Evolutionary conservation across 2,329 filamentous ascomycete species (phyloP).

Genomic region (Paecilomyces fulvus): DNA sequence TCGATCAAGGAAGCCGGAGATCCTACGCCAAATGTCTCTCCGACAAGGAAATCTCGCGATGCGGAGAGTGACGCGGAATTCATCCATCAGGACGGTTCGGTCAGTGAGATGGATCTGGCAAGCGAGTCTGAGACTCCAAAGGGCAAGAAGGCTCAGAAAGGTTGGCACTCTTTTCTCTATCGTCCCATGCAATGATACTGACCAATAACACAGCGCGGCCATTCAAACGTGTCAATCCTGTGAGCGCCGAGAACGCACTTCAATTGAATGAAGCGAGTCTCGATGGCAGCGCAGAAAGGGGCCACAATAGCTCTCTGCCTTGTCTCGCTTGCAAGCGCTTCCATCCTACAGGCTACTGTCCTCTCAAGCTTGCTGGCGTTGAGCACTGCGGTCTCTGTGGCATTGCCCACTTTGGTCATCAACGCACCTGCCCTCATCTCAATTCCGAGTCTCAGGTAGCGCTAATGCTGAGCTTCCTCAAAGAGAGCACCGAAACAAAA

Average conservation of each 20-base stretch:
- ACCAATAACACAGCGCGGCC: slow-evolving; percentile 19
- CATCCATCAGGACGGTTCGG: slow-evolving; percentile 17
- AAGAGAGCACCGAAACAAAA: slow-evolving; percentile 47
- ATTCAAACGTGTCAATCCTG: slow-evolving; percentile 30
- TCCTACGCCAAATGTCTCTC: slow-evolving; percentile 9
- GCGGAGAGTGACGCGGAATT: slow-evolving; percentile 26
- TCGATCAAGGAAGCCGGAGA: slow-evolving; percentile 8
- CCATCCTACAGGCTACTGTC: slow-evolving; percentile 54
- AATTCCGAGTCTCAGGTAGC: slow-evolving; percentile 54
- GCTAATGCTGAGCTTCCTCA: slow-evolving; percentile 55
- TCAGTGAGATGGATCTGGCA: slow-evolving; percentile 15
- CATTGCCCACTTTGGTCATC: slow-evolving; percentile 50
- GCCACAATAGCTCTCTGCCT: neutral
- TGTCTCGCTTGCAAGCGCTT: slow-evolving; percentile 48
- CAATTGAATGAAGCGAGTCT: slow-evolving; percentile 2
- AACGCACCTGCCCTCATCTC: slow-evolving; percentile 54
- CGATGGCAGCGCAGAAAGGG: slow-evolving; percentile 11
- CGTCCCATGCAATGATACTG: slow-evolving; percentile 1
- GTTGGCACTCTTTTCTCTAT: slow-evolving; percentile 4
- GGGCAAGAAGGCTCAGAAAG: slow-evolving; percentile 9
- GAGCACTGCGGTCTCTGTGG: slow-evolving; percentile 59
- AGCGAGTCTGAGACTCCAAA: slow-evolving; percentile 19
- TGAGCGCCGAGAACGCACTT: neutral
- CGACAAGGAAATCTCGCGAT: slow-evolving; percentile 11
- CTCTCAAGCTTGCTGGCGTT: slow-evolving; percentile 49